Percentiles rank a stretch among this genome's conserved stretches.
phyloP scores from a whole-genome alignment of 2,329 filamentous ascomycete genomes.

The Fusarium tjaetaba region DNA sequence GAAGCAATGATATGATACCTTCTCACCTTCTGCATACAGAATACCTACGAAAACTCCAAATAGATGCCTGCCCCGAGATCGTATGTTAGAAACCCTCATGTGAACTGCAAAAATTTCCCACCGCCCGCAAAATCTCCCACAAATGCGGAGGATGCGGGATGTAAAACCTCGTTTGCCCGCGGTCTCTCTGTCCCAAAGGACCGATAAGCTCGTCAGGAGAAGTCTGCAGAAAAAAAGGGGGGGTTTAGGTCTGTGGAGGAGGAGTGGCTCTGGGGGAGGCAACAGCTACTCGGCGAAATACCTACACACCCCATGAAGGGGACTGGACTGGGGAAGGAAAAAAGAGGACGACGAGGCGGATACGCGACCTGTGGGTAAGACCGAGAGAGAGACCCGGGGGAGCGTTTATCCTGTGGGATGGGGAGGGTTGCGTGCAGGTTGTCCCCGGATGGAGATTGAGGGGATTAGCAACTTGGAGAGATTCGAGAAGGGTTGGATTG shows the following conservation, averaged over 20 bases:
- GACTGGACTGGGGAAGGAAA: conserved; percentile 10
- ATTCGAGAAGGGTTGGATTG: conserved; percentile 4
- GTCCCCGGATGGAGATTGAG: conserved; percentile 25
- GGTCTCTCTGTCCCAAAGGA: conserved; percentile 16
- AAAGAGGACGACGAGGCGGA: neutral
- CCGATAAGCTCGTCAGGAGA: conserved; percentile 23
- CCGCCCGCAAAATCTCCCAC: neutral
- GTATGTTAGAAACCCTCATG: conserved; percentile 15
- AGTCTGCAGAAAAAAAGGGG: conserved; percentile 14
- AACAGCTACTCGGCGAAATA: conserved; percentile 4
- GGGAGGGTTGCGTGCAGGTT: neutral
- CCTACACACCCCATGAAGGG: neutral
- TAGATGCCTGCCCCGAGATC: neutral
- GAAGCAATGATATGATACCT: neutral
- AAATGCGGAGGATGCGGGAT: conserved; percentile 34
- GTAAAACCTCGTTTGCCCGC: conserved; percentile 22
- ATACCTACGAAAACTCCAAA: neutral
- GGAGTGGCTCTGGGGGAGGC: conserved; percentile 30
- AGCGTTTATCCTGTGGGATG: conserved; percentile 3
- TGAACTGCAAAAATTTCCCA: conserved; percentile 12
- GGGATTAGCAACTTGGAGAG: conserved; percentile 2
- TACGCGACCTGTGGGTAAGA: conserved; percentile 12
- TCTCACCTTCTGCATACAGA: neutral
- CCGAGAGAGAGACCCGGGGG: conserved; percentile 18
- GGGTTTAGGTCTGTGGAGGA: conserved; percentile 7